Percentiles rank a stretch among this genome's conserved stretches.
Evolutionary conservation across 2,329 filamentous ascomycete species (phyloP).

Genomic region (Pseudogymnoascus sp.): DNA sequence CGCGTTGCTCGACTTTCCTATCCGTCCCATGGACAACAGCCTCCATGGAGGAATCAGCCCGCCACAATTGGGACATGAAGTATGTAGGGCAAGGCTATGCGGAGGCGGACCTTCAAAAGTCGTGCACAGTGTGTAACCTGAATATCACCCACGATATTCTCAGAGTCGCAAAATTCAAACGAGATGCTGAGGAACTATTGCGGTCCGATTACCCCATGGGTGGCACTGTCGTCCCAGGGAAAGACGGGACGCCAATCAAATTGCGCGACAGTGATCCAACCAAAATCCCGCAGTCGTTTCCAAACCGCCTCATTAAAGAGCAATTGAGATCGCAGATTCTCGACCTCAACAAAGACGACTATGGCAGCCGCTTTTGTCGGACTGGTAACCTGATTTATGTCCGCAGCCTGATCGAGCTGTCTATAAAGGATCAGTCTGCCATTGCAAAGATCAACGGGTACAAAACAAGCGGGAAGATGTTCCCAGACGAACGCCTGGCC

Average conservation of each 20-base stretch:
- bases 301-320: conserved; percentile 48
- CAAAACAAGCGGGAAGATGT: conserved; percentile 12
- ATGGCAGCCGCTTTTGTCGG: not conserved
- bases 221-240: conserved; percentile 55
- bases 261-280: conserved; percentile 21
- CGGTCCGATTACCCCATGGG: conserved; percentile 49
- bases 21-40: conserved; percentile 55
- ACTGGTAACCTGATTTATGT: conserved; percentile 32
- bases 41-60: conserved; percentile 27
- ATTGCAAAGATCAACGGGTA: conserved; percentile 37
- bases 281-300: conserved; percentile 39
- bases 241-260: conserved; percentile 42
- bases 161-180: conserved; percentile 53
- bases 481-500: conserved; percentile 33
- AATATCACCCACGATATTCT: conserved; percentile 51
- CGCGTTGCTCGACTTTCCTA: conserved; percentile 39
- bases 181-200: conserved; percentile 46
- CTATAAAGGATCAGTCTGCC: conserved; percentile 32
- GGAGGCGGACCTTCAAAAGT: conserved; percentile 44
- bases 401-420: conserved; percentile 41
- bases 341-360: conserved; percentile 23
- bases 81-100: conserved; percentile 50
- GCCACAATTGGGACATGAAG: conserved; percentile 29
- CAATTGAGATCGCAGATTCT: conserved; percentile 38
- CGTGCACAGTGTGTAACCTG: conserved; percentile 45